Percentiles rank a stretch among this genome's conserved stretches.
These are phyloP conservation scores for Populus hybrid DNA, from an alignment of 441 rosid genomes.

Conservation along the genomic window DNA sequence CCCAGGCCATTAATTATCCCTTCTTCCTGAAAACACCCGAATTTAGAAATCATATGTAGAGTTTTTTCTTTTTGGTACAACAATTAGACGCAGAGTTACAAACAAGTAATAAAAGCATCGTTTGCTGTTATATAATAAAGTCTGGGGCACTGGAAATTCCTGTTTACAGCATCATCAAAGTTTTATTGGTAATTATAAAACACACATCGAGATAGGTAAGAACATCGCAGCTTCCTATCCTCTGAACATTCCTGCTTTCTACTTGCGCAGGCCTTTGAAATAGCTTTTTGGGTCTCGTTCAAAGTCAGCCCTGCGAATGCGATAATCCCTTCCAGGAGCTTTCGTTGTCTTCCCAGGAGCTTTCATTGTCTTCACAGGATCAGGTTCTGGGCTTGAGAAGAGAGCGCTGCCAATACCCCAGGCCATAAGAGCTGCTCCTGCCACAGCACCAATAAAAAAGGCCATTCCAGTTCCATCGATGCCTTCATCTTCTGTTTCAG, in stretches of 20 bases:
- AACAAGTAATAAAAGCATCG: too few species aligned
- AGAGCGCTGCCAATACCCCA: neutral
- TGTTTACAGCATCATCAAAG: too few species aligned
- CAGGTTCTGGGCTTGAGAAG: neutral
- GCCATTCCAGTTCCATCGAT: neutral
- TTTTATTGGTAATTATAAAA: neutral
- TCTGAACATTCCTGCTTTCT: neutral
- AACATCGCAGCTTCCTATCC: neutral
- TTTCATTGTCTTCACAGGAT: neutral
- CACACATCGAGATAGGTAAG: neutral
- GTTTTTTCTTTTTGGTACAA: too few species aligned
- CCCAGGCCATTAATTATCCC: too few species aligned
- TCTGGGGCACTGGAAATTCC: too few species aligned
- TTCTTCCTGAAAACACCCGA: too few species aligned
- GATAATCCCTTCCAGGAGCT: neutral
- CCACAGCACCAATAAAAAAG: neutral
- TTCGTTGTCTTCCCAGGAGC: neutral
- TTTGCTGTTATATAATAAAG: too few species aligned
- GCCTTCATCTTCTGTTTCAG: too few species aligned
- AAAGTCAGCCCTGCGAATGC: neutral
- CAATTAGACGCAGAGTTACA: too few species aligned
- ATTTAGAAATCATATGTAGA: too few species aligned
- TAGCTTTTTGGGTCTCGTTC: neutral
- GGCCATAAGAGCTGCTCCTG: neutral
- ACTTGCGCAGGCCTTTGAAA: neutral